Base-by-base conservation (phyloP, 2,329 filamentous ascomycete species). In the Calonectria pauciramosa region DNA sequence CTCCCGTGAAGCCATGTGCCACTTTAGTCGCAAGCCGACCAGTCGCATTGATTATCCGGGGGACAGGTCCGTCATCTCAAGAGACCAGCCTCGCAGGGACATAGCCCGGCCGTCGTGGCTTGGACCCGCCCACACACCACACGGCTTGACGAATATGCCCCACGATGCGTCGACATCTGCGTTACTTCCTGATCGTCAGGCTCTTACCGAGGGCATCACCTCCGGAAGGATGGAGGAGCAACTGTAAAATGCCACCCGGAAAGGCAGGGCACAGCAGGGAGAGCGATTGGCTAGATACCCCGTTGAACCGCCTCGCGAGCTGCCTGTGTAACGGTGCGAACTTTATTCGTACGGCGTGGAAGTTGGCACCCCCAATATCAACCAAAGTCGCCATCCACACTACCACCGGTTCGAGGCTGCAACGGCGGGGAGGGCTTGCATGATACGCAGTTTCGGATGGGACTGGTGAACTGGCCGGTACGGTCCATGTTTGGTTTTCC, bases 361-460 rank as follows among this genome's bases (percentile, higher is more conserved):
- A 65, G 30, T 65, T 44, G 38, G 60, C 41, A 44, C 38, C 30
- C 14, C 36, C 4, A 28, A 47, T 56, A 47, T 66, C 59, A 63
- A 63, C 32, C 59, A 49, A 60, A 47, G 51, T 49, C 44, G 26
- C 54, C 20, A 65, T 60, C 23, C 36, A 70, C 59, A 60, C 41
- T 32, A 16, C 36, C 56, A 49, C 52, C 30, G 47, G 47, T 54
- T 70, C 68, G 76, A 73, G 76, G 78, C 76, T 76, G 71, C 41
- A 71, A 79, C 47, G 65, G 60, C 65, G 44, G 54, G 59, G 54
- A 70, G 47, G 60, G 67, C 68, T 74, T 75, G 71, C 60, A 69
- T 41, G 69, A 78, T 73, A 67, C 66, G 65, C 68, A 72, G 77
- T 77, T 77, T 72, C 64, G 66, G 75, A 77, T 49, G 41, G 47